phyloP scores from a whole-genome alignment of 2,329 filamentous ascomycete genomes.

The Cladophialophora exuberans region DNA sequence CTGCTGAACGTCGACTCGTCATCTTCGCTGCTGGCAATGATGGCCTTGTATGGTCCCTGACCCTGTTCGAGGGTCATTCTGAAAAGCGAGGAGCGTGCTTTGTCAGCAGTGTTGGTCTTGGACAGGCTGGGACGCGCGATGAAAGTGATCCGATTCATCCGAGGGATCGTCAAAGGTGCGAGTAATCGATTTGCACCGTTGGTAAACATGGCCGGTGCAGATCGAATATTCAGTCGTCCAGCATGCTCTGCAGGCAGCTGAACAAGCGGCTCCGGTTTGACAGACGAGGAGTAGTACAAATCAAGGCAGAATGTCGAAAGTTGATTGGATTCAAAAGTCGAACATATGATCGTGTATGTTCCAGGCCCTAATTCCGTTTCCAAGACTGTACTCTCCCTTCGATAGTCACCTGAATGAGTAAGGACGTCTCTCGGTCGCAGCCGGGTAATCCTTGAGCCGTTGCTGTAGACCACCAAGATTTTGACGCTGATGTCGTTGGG shows the following conservation, averaged over 20 bases:
- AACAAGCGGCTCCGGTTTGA: conserved; percentile 41
- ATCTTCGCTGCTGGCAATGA: conserved; percentile 56
- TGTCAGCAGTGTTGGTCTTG: conserved; percentile 17
- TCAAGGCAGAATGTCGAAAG: conserved; percentile 73
- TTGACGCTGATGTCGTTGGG: conserved; percentile 75
- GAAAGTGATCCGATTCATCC: conserved; percentile 66
- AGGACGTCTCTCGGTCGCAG: conserved; percentile 76
- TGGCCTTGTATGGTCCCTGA: conserved; percentile 67
- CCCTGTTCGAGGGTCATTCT: conserved; percentile 74
- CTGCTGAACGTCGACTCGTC: conserved; percentile 78
- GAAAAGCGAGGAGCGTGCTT: conserved; percentile 52
- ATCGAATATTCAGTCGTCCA: conserved; percentile 67
- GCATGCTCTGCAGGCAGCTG: conserved; percentile 71
- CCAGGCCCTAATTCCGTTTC: conserved; percentile 69
- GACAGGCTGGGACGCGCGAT: conserved; percentile 52
- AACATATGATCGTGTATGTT: conserved; percentile 57
- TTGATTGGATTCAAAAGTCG: conserved; percentile 44
- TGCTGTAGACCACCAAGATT: conserved; percentile 64
- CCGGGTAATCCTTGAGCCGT: conserved; percentile 66
- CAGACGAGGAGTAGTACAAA: conserved; percentile 59
- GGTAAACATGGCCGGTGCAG: conserved; percentile 58
- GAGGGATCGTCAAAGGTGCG: conserved; percentile 52
- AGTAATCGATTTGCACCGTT: conserved; percentile 57
- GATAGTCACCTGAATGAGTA: conserved; percentile 84
- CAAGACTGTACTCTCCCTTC: conserved; percentile 74